Percentiles rank a stretch among this genome's conserved stretches.
These are phyloP conservation scores for Talaromyces sp. DNA, from an alignment of 2,329 filamentous ascomycete species.

Conservation along the genomic window DNA sequence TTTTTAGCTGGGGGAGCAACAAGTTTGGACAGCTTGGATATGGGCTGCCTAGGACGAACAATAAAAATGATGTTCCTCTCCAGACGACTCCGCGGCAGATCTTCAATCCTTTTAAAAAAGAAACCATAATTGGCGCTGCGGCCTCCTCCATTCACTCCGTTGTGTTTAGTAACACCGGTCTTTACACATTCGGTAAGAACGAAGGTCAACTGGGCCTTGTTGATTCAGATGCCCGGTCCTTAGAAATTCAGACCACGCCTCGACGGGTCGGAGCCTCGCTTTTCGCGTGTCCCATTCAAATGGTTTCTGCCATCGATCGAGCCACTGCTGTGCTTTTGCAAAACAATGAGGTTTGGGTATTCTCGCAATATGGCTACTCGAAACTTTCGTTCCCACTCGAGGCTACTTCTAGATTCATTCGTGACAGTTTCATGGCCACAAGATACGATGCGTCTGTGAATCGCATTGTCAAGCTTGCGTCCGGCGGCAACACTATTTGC, in stretches of 20 bases:
- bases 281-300: slow-evolving; percentile 70
- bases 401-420: slow-evolving; percentile 68
- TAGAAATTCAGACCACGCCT: slow-evolving; percentile 80
- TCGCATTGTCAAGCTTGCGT: slow-evolving; percentile 74
- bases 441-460: slow-evolving; percentile 67
- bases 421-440: slow-evolving; percentile 65
- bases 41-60: slow-evolving; percentile 62
- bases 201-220: slow-evolving; percentile 91
- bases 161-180: slow-evolving; percentile 74
- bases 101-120: slow-evolving; percentile 87
- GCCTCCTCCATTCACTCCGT: slow-evolving; percentile 92
- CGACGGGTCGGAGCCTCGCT: slow-evolving; percentile 86
- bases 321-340: slow-evolving; percentile 85
- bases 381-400: slow-evolving; percentile 82
- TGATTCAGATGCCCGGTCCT: slow-evolving; percentile 89
- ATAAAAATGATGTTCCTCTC: slow-evolving; percentile 80
- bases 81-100: slow-evolving; percentile 83
- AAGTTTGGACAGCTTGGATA: slow-evolving; percentile 85
- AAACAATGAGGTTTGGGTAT: slow-evolving; percentile 87
- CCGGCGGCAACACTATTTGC: slow-evolving; percentile 88
- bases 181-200: slow-evolving; percentile 96
- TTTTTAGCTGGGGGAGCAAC: slow-evolving; percentile 95
- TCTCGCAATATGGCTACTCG: slow-evolving; percentile 95
- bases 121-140: slow-evolving; percentile 76
- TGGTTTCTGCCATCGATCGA: slow-evolving; percentile 84